A percentile compares a stretch with the other conserved stretches of the same genome.
phyloP scores from a whole-genome alignment of 2,329 filamentous ascomycete species.

The Neurospora sp. region DNA sequence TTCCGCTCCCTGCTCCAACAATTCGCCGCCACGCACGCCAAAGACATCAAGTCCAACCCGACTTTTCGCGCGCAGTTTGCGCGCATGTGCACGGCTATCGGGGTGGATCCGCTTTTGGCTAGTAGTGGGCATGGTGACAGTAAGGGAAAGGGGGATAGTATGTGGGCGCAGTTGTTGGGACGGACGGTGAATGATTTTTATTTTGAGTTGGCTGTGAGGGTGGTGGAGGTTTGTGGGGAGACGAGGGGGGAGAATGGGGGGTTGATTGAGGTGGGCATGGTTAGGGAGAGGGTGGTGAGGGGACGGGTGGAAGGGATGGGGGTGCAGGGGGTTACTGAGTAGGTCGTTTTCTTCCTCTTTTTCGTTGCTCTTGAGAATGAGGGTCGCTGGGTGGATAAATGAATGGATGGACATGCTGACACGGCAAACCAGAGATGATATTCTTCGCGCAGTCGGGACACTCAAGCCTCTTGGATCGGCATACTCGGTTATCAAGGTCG shows the following conservation, averaged over 20 bases:
- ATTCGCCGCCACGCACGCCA: constrained; percentile 88
- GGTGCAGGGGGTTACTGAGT: constrained; percentile 61
- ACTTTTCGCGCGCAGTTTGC: constrained; percentile 94
- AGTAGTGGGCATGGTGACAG: constrained; percentile 29
- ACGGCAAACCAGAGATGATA: constrained; percentile 61
- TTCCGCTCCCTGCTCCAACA: constrained; percentile 93
- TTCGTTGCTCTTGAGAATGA: background rate
- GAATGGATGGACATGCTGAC: background rate
- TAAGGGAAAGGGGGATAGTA: constrained; percentile 48
- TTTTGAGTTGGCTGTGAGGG: constrained; percentile 90
- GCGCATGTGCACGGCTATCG: constrained; percentile 95
- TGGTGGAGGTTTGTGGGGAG: constrained; percentile 84
- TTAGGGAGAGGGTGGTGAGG: constrained; percentile 63
- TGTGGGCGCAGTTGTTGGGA: constrained; percentile 90
- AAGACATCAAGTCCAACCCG: constrained; percentile 92
- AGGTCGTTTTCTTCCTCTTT: constrained; percentile 20
- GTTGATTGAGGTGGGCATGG: constrained; percentile 74
- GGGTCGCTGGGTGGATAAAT: background rate
- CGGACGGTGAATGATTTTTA: constrained; percentile 96
- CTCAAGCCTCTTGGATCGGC: constrained; percentile 80
- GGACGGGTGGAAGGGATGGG: constrained; percentile 67
- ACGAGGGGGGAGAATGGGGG: constrained; percentile 89
- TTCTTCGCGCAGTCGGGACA: constrained; percentile 79
- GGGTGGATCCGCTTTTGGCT: constrained; percentile 80
- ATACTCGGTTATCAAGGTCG: constrained; percentile 77